phyloP scores from a whole-genome alignment of 2,329 filamentous ascomycete species.

The Dactylellina leptospora region DNA sequence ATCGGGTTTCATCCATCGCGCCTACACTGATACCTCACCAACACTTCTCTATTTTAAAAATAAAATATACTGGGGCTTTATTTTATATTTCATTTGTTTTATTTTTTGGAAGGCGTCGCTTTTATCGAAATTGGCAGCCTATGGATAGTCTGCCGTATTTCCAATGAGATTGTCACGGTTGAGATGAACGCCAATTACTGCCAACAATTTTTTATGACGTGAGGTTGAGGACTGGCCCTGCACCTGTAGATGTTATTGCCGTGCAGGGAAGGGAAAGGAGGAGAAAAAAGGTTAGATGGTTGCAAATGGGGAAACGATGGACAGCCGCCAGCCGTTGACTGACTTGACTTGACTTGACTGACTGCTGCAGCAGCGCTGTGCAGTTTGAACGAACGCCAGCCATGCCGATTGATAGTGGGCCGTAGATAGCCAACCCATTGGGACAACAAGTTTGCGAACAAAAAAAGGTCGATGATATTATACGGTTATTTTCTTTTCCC shows the following conservation, averaged over 20 bases:
- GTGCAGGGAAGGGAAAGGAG: constrained; percentile 39
- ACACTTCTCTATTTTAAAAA: constrained; percentile 8
- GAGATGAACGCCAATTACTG: constrained; percentile 30
- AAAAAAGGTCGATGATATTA: constrained; percentile 11
- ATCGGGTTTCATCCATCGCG: constrained; percentile 47
- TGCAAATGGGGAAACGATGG: constrained; percentile 40
- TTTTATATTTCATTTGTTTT: constrained; percentile 8
- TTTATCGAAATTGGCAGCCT: constrained; percentile 5
- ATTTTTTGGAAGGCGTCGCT: constrained; percentile 1
- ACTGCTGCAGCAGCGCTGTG: too few relatives aligned
- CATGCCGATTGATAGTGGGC: constrained; percentile 31
- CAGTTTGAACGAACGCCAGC: constrained; percentile 15
- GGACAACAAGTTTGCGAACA: constrained; percentile 18
- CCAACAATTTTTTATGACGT: constrained; percentile 21
- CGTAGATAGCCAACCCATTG: background rate
- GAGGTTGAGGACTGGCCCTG: constrained; percentile 31
- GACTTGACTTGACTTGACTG: too few relatives aligned
- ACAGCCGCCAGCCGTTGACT: constrained; percentile 40
- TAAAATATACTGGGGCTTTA: background rate
- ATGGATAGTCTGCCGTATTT: constrained; percentile 11
- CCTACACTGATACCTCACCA: constrained; percentile 13
- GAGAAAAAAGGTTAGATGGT: constrained; percentile 22
- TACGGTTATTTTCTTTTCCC: constrained; percentile 19
- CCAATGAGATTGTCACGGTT: constrained; percentile 24
- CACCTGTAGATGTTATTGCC: constrained; percentile 19